phyloP scores from a whole-genome alignment of 2,329 filamentous ascomycete species.

The Diaporthe citri region DNA sequence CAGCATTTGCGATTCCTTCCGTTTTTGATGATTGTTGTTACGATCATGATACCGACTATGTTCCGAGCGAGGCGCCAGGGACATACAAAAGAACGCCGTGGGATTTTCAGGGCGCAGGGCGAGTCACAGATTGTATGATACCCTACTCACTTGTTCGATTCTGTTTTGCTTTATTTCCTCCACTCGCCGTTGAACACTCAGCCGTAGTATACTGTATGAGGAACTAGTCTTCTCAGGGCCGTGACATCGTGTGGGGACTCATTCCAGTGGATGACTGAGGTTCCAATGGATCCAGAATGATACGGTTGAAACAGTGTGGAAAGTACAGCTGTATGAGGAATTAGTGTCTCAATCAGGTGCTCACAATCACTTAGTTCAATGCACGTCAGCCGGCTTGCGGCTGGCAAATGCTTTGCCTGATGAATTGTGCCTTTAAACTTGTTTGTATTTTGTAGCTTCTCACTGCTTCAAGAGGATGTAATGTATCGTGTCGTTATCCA shows the following conservation, averaged over 20 bases:
- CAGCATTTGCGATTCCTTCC: not conserved
- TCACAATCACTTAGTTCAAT: not conserved
- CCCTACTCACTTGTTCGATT: not conserved
- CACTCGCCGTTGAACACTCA: too few species aligned
- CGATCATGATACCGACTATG: not conserved
- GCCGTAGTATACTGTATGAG: not conserved
- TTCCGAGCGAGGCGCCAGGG: conserved; percentile 11
- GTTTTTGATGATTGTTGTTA: not conserved
- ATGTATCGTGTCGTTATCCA: conserved; percentile 10
- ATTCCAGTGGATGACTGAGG: too few species aligned
- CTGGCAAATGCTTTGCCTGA: not conserved
- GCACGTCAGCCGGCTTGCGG: not conserved
- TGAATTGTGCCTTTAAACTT: not conserved
- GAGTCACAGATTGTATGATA: conserved; percentile 32
- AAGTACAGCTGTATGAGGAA: not conserved
- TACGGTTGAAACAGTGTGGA: not conserved
- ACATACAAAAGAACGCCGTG: not conserved
- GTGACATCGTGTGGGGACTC: not conserved
- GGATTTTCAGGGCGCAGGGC: not conserved
- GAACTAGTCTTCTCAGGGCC: not conserved
- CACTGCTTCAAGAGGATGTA: not conserved
- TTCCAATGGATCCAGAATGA: not conserved
- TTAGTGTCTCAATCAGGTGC: not conserved
- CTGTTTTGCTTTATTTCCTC: not conserved
- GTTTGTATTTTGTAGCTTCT: not conserved